Percentiles rank a stretch among this genome's conserved stretches.
These are phyloP conservation scores for Maudiozyma barnettii DNA, from an alignment of 805 yeast genomes.

Conservation along the genomic window DNA sequence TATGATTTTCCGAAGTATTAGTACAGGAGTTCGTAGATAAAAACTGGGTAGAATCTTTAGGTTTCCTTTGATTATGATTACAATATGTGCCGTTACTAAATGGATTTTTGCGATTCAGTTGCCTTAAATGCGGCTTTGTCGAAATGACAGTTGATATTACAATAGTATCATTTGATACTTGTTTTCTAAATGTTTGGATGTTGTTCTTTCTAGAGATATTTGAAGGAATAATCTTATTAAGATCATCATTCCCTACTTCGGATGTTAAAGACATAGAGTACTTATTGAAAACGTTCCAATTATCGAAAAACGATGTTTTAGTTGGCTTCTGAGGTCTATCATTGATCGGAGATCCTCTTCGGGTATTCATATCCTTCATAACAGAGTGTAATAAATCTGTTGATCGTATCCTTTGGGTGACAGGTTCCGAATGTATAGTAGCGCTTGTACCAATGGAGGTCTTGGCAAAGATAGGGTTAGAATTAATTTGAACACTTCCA, in stretches of 20 bases:
- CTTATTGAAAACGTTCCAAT: conserved; percentile 13
- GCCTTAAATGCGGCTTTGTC: neutral
- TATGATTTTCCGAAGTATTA: neutral
- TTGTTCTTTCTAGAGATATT: neutral
- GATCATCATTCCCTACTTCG: conserved; percentile 1
- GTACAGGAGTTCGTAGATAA: neutral
- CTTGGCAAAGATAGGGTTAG: conserved; percentile 3
- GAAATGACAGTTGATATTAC: conserved; percentile 4
- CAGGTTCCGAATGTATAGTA: neutral
- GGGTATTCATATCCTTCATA: neutral
- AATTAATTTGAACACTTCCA: conserved; percentile 1
- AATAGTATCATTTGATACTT: conserved; percentile 1
- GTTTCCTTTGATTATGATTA: too few relatives aligned
- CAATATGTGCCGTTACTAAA: too few relatives aligned
- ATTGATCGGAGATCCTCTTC: neutral
- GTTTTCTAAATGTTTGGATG: conserved; percentile 1
- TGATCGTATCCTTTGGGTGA: conserved; percentile 5
- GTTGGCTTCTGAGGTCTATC: neutral
- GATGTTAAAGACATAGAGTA: conserved; percentile 5
- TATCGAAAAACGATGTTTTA: conserved; percentile 10
- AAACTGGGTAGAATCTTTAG: too few relatives aligned
- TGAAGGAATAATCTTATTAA: neutral
- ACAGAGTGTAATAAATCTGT: conserved; percentile 9
- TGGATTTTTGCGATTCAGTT: neutral
- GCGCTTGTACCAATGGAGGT: neutral